Conservation (phyloP, 2,329 filamentous ascomycete species). For the Xylariaceae sp. region DNA sequence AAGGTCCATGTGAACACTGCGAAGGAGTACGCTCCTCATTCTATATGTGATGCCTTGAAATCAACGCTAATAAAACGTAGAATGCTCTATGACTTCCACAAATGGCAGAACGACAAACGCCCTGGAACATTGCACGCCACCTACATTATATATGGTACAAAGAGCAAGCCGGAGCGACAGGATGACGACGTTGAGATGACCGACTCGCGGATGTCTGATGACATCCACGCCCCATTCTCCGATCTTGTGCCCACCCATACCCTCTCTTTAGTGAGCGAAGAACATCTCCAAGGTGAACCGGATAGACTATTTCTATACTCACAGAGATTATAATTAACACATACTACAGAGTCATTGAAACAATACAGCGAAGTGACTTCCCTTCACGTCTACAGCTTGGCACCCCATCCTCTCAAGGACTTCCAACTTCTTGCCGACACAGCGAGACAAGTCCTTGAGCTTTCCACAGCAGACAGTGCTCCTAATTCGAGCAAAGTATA, state of each 20-base stretch:
- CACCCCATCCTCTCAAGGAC: slow-evolving; percentile 72
- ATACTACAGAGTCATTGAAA: slow-evolving; percentile 64
- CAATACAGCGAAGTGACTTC: slow-evolving; percentile 76
- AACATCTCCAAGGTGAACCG: slow-evolving; percentile 69
- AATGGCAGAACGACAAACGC: slow-evolving; percentile 76
- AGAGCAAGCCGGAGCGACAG: slow-evolving; percentile 51
- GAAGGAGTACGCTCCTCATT: slow-evolving; percentile 73
- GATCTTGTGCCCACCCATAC: slow-evolving; percentile 62
- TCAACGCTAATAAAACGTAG: slow-evolving; percentile 51
- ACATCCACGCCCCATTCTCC: slow-evolving; percentile 44
- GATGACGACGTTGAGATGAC: slow-evolving; percentile 74
- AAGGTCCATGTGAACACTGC: slow-evolving; percentile 86
- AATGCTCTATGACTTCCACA: slow-evolving; percentile 88
- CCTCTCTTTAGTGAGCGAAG: slow-evolving; percentile 74
- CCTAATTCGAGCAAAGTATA: slow-evolving; percentile 66
- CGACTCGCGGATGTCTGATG: slow-evolving; percentile 65
- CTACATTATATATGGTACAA: slow-evolving; percentile 83
- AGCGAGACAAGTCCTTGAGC: slow-evolving; percentile 65
- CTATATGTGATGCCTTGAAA: slow-evolving; percentile 12
- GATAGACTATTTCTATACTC: not conserved
- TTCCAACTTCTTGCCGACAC: slow-evolving; percentile 75
- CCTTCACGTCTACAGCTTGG: slow-evolving; percentile 88
- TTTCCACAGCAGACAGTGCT: slow-evolving; percentile 64
- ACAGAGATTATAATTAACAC: slow-evolving; percentile 6
- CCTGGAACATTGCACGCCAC: slow-evolving; percentile 83